phyloP scores from a whole-genome alignment of 306 rosid genomes.

The Senna siamea region DNA sequence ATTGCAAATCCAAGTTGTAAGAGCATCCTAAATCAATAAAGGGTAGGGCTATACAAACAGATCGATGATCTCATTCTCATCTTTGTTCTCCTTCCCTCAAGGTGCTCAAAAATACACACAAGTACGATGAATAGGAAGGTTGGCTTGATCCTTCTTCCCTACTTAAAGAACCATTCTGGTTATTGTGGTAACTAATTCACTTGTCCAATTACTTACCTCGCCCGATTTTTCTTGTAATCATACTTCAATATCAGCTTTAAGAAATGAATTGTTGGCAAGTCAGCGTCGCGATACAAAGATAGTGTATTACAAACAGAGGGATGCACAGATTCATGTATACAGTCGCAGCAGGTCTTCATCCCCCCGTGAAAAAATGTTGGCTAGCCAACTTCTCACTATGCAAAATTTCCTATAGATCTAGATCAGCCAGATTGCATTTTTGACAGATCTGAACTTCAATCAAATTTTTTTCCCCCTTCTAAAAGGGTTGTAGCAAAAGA shows the following conservation, averaged over 20 bases:
- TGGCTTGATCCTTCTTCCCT: no score
- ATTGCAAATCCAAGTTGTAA: neutral
- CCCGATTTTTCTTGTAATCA: neutral
- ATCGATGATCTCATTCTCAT: neutral
- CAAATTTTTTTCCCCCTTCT: no score
- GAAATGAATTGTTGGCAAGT: neutral
- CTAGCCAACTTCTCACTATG: neutral
- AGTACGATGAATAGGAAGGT: no score
- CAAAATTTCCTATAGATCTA: constrained; percentile 37
- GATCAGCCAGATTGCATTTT: constrained; percentile 24
- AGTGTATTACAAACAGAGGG: constrained; percentile 6
- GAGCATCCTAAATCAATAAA: neutral
- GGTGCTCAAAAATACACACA: no score
- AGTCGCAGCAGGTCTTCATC: constrained; percentile 9
- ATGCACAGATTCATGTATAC: constrained; percentile 37
- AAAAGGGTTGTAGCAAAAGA: neutral
- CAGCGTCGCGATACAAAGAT: neutral
- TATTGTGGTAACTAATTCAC: neutral
- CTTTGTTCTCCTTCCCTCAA: constrained; percentile 12
- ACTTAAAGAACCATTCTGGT: no score
- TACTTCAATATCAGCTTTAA: neutral
- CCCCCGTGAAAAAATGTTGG: constrained; percentile 20
- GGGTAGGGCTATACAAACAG: neutral
- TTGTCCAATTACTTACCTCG: neutral
- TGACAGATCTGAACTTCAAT: constrained; percentile 24